These are phyloP conservation scores for Gamsiella multidivaricata DNA, from an alignment of 192 early-diverging fungal genomes.

Conservation along the genomic window DNA sequence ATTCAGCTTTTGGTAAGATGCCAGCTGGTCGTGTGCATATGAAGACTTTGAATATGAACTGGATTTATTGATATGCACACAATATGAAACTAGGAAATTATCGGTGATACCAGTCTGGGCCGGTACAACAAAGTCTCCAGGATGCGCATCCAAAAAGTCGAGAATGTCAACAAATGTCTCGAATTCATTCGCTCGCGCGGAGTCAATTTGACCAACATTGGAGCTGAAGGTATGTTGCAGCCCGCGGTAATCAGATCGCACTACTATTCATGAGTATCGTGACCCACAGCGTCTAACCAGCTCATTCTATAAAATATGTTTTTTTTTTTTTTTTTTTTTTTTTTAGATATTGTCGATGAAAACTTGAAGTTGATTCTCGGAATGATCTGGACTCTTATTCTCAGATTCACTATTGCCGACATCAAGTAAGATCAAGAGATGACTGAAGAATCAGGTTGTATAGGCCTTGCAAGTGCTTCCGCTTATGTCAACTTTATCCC, in stretches of 20 bases:
- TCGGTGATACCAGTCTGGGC: slow-evolving; percentile 89
- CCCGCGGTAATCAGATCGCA: too few species aligned
- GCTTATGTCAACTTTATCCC: too few species aligned
- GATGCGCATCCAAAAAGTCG: slow-evolving; percentile 94
- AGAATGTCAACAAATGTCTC: slow-evolving; percentile 94
- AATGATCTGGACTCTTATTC: slow-evolving; percentile 97
- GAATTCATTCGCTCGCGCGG: slow-evolving; percentile 91
- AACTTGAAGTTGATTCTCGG: slow-evolving; percentile 94
- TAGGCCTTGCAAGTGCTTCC: neutral
- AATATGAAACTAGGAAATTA: slow-evolving; percentile 80
- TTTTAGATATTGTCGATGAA: slow-evolving; percentile 89
- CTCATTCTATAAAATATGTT: too few species aligned
- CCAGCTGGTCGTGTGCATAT: neutral
- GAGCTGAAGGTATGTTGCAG: slow-evolving; percentile 84
- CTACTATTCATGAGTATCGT: too few species aligned
- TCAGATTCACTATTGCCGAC: slow-evolving; percentile 95
- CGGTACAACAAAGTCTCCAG: slow-evolving; percentile 89
- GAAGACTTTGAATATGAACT: too few species aligned
- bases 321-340: neutral
- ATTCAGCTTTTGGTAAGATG: slow-evolving; percentile 67
- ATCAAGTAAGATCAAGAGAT: slow-evolving; percentile 84
- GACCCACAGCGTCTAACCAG: too few species aligned
- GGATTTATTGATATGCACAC: neutral
- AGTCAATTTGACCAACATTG: slow-evolving; percentile 94
- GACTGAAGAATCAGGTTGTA: too few species aligned